These are phyloP conservation scores for Cadophora sp. DNA, from an alignment of 2,329 filamentous ascomycete species.

Conservation along the genomic window DNA sequence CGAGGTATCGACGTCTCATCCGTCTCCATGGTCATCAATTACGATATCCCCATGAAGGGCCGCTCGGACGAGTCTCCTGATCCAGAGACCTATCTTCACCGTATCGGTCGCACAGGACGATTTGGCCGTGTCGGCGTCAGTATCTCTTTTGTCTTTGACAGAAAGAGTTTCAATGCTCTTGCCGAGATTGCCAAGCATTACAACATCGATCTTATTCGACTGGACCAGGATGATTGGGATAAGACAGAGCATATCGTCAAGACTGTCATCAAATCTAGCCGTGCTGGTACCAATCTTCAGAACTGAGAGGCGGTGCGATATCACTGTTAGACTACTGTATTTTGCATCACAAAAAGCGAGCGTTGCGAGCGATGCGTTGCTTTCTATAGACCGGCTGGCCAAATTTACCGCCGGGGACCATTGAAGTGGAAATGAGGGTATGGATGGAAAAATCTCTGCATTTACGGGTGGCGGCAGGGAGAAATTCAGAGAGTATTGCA, in stretches of 20 bases:
- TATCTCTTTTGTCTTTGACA: constrained; percentile 92
- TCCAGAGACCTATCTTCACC: constrained; percentile 94
- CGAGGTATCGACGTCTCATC: constrained; percentile 94
- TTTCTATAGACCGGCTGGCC: constrained; percentile 11
- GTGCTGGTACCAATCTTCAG: constrained; percentile 59
- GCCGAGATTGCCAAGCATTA: constrained; percentile 82
- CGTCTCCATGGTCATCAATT: constrained; percentile 99
- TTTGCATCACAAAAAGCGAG: constrained; percentile 12
- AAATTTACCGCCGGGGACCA: background rate
- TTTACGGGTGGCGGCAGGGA: background rate
- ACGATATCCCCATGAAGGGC: constrained; percentile 82
- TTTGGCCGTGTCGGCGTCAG: constrained; percentile 97
- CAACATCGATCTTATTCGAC: constrained; percentile 78
- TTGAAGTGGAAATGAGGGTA: background rate
- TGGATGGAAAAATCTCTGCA: constrained; percentile 1
- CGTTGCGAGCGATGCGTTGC: constrained; percentile 25
- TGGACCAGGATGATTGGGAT: constrained; percentile 91
- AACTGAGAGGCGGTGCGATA: constrained; percentile 5
- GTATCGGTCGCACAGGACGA: constrained; percentile 94
- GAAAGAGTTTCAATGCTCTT: constrained; percentile 80
- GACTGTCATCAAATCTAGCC: constrained; percentile 76
- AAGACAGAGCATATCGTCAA: constrained; percentile 84
- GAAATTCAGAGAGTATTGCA: constrained; percentile 15
- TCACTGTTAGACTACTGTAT: constrained; percentile 1
- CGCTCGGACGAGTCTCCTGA: constrained; percentile 83